Evolutionary conservation across 1,284 basidiomycete genomes (phyloP), one percentile per base, ranked within the genome.

Genomic region (Coriolopsis trogii): DNA sequence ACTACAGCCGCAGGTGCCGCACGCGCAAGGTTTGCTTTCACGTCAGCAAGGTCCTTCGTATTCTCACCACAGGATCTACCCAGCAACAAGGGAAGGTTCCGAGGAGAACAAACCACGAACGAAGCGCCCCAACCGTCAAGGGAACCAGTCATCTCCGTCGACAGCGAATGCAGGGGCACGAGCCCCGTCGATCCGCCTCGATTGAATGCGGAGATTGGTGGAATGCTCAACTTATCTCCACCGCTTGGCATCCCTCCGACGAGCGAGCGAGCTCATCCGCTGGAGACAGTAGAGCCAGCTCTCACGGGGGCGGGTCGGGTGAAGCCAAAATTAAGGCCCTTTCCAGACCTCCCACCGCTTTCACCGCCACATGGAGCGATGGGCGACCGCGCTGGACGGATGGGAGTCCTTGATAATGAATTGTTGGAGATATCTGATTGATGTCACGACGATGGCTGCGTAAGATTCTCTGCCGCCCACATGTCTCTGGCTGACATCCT

Each of bases 361-460:
- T 58, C 55, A 50, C 56, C 51, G 51, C 53, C 55, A 58, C 51
- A 26, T 12, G 20, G 28, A 4, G 36, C 43, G 28, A 44, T 37
- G 25, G 25, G 13, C n/a, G 23, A 29, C 46, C 41, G 33, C 41
- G 42, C 45, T 16, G 8, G 13, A 12, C 20, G 23, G n/a, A 26
- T 25, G 12, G 21, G 15, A 23, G 21, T 33, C 13, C 13, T 40
- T 18, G 30, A 47, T 48, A 38, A 56, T 43, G 61, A 60, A 45
- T 40, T 62, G 15, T 51, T 62, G 20, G 53, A 55, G 39, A 53
- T 63, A 30, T 62, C 56, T 54, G 61, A 60, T 53, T 62, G 53
- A 58, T 53, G 29, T 25, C 13, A 43, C 18, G 9, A 9, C n/a
- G 31, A 31, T 40, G 21, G 44, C 40, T 36, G 34, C 29, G 49